These are phyloP conservation scores for Skeletonema grethae DNA, from an alignment of 108 stramenopile species.

Conservation along the genomic window DNA sequence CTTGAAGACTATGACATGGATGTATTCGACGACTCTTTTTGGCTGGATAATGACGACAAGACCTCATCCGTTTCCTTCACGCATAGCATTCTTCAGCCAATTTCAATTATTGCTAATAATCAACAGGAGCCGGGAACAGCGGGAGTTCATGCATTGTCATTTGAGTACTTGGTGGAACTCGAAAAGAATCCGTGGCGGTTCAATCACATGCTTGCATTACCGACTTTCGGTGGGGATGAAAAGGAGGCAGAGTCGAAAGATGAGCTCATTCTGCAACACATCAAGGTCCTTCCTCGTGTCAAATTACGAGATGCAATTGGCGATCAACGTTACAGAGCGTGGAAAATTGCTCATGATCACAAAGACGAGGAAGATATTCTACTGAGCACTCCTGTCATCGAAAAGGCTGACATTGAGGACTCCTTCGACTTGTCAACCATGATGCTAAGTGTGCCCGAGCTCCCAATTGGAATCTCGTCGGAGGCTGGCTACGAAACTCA, in stretches of 20 bases:
- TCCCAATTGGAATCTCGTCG: constrained; percentile 36
- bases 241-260: constrained; percentile 7
- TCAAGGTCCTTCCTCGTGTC: constrained; percentile 29
- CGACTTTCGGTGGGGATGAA: constrained; percentile 9
- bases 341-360: constrained; percentile 69
- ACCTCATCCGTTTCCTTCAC: constrained; percentile 46
- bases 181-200: constrained; percentile 84
- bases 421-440: constrained; percentile 53
- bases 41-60: constrained; percentile 44
- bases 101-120: constrained; percentile 43
- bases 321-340: constrained; percentile 68
- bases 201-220: constrained; percentile 58
- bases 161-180: constrained; percentile 69
- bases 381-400: constrained; percentile 30
- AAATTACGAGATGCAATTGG: constrained; percentile 83
- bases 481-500: constrained; percentile 46
- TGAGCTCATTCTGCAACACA: not conserved
- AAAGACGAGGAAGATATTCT: constrained; percentile 46
- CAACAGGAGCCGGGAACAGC: constrained; percentile 24
- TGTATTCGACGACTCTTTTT: constrained; percentile 28
- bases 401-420: constrained; percentile 42
- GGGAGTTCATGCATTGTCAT: constrained; percentile 42
- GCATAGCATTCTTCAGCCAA: constrained; percentile 45
- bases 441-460: constrained; percentile 49
- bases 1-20: constrained; percentile 29